Base-by-base conservation (phyloP, 495 filamentous ascomycete species). In the Annulohypoxylon moriforme region DNA sequence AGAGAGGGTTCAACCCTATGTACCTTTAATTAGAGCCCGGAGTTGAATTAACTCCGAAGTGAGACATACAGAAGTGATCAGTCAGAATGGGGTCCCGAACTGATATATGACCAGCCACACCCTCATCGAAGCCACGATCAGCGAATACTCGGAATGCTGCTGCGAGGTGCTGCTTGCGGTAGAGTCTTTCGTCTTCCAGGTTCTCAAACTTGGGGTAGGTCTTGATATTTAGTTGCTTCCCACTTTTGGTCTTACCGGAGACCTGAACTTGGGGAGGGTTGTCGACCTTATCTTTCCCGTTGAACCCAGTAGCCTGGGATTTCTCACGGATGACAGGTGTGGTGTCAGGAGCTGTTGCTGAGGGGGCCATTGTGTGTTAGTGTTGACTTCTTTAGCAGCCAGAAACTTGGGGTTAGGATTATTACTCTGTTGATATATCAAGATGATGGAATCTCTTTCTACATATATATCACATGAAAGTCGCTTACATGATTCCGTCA, bases 71-170 rank as follows among this genome's bases (percentile, higher is more conserved):
- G 68, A 85, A 87, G 68, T 84, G 81, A 63, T 85, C 81, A 13
- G 82, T 82, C 36, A 84, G 69, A 27, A 85, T 81, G 3, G 84
- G 82, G 72, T 85, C 84, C 4, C 82, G 78, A 25, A 79, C 78
- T 4, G 77, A 81, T 13, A 76, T 78, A 73, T 92, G 89, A 2
- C 89, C 88, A 10, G 89, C 89, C 47, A 92, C 85, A 3, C 91
- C 91, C 70, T 92, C 90, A 58, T 89, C 89, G 71, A 91, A 92
- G 5, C 90, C 90, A 33, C 87, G 80, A 66, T 89, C 89, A 13
- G 89, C 90, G 70, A 92, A 93, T 75, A 89, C 85, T 3, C 89
- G 86, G 72, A 90, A 93, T n/a, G 89, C 90, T 60, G 89, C 89
- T 0, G 90, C 90, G 76, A 92, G 87, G 60, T 90, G 89, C 74